Percentiles rank a stretch among this genome's conserved stretches.
These are phyloP conservation scores for Trichoderma arundinaceum DNA, from an alignment of 2,329 filamentous ascomycete species.

Conservation along the genomic window DNA sequence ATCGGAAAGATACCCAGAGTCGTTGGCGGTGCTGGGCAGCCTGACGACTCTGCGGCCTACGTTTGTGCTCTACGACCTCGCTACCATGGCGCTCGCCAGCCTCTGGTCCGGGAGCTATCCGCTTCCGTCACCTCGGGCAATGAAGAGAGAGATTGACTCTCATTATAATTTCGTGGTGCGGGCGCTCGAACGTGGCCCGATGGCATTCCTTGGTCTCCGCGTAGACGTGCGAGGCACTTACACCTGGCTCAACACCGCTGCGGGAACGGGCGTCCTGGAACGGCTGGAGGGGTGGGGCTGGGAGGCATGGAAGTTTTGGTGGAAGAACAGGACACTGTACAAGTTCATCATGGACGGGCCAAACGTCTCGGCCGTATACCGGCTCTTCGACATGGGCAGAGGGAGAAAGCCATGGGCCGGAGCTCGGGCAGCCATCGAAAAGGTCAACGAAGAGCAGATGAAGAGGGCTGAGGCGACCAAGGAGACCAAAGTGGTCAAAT, in stretches of 20 bases:
- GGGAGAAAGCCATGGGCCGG: constrained; percentile 49
- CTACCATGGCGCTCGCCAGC: constrained; percentile 41
- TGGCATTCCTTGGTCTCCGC: constrained; percentile 39
- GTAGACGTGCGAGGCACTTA: constrained; percentile 37
- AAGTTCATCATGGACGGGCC: constrained; percentile 48
- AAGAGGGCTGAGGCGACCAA: constrained; percentile 24
- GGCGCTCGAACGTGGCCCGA: constrained; percentile 37
- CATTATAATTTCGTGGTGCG: constrained; percentile 38
- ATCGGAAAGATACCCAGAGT: constrained; percentile 44
- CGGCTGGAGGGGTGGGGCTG: constrained; percentile 47
- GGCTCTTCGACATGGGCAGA: constrained; percentile 49
- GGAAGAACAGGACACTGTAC: constrained; percentile 49
- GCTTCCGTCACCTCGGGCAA: constrained; percentile 36
- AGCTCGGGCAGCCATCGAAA: constrained; percentile 43
- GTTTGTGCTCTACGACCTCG: constrained; percentile 41
- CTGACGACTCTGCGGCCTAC: constrained; percentile 37
- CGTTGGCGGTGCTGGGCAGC: constrained; percentile 42
- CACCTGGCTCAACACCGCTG: constrained; percentile 49
- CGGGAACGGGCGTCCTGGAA: constrained; percentile 50
- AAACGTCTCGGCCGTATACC: constrained; percentile 48
- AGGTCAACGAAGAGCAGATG: constrained; percentile 38
- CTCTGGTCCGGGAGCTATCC: constrained; percentile 40
- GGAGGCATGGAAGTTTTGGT: constrained; percentile 53
- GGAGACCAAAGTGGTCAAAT: neutral
- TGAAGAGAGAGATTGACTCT: constrained; percentile 39